Percentiles rank a stretch among this genome's conserved stretches.
phyloP scores from a whole-genome alignment of 2,329 filamentous ascomycete genomes.

The Emergomyces pasteurianus region DNA sequence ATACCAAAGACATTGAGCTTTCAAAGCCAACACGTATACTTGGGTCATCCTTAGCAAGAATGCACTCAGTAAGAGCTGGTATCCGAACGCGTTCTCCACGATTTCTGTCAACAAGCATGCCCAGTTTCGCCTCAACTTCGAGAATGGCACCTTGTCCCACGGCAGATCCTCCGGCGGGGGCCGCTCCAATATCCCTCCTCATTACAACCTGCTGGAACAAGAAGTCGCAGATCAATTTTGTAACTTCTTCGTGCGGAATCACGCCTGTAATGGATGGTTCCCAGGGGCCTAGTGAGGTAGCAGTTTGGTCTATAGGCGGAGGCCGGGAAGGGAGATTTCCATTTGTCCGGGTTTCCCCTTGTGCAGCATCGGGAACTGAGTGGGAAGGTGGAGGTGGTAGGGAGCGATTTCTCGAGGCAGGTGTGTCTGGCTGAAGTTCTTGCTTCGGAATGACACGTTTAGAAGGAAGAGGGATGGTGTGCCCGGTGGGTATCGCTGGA shows the following conservation, averaged over 20 bases:
- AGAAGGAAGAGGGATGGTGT: constrained; percentile 14
- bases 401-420: constrained; percentile 1
- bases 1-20: constrained; percentile 81
- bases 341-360: constrained; percentile 19
- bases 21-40: constrained; percentile 54
- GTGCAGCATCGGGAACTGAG: constrained; percentile 12
- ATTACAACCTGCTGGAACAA: constrained; percentile 60
- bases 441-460: constrained; percentile 20
- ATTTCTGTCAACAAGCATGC: constrained; percentile 63
- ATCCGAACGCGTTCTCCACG: constrained; percentile 57
- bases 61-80: constrained; percentile 56
- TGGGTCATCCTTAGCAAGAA: constrained; percentile 48
- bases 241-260: constrained; percentile 61
- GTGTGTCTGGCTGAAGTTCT: constrained; percentile 12
- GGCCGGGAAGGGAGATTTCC: constrained; percentile 14
- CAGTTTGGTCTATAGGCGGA: constrained; percentile 12
- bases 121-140: constrained; percentile 91
- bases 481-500: constrained; percentile 27
- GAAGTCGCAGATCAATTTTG: constrained; percentile 69
- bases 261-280: constrained; percentile 55
- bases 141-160: constrained; percentile 57
- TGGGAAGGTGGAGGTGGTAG: constrained; percentile 6
- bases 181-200: constrained; percentile 49
- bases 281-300: constrained; percentile 29
- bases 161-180: constrained; percentile 43